Evolutionary conservation across 139 green algal genomes (phyloP), one percentile per base, ranked within the genome.

Genomic region (Limnomonas spitsbergensis): DNA sequence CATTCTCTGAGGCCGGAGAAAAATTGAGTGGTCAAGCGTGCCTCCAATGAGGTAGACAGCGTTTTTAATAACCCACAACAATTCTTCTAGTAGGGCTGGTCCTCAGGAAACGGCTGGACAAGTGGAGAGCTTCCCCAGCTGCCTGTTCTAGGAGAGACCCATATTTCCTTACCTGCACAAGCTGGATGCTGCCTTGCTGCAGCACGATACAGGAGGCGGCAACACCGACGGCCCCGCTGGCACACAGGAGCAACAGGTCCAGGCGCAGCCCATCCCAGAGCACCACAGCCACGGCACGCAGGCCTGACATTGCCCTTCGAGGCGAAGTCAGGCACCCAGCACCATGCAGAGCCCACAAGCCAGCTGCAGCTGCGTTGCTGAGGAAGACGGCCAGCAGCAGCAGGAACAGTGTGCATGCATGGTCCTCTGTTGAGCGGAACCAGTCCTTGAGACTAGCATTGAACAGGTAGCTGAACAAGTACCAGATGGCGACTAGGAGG

Each of bases 131-230:
- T n/a, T n/a, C n/a, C n/a, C n/a, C n/a, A n/a, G n/a, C n/a, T n/a
- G n/a, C n/a, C n/a, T n/a, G n/a, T n/a, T n/a, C n/a, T n/a, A n/a
- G n/a, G n/a, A n/a, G n/a, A n/a, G n/a, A n/a, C n/a, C n/a, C n/a
- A n/a, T n/a, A n/a, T n/a, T n/a, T n/a, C n/a, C 70, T 7, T 38
- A 77, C 70, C 70, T 81, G 77, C 67, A 81, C 77, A 66, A 81
- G 68, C 68, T 81, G 77, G 4, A 81, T 81, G 42, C 66, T 77
- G 40, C 77, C 77, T 29, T 81, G 71, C 68, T 81, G 37, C 3
- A 75, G 61, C 35, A 81, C 77, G 35, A 81, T 3, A 14, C 27
- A 37, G 27, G 61, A 56, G 42, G 77, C 40, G 1, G 68, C 52
- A 7, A 74, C 34, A 31, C 77, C 77, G 14, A 81, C 35, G 20